A percentile compares a stretch with the other conserved stretches of the same genome.
phyloP scores from a whole-genome alignment of 805 yeast genomes.

The Suhomyces sp. region DNA sequence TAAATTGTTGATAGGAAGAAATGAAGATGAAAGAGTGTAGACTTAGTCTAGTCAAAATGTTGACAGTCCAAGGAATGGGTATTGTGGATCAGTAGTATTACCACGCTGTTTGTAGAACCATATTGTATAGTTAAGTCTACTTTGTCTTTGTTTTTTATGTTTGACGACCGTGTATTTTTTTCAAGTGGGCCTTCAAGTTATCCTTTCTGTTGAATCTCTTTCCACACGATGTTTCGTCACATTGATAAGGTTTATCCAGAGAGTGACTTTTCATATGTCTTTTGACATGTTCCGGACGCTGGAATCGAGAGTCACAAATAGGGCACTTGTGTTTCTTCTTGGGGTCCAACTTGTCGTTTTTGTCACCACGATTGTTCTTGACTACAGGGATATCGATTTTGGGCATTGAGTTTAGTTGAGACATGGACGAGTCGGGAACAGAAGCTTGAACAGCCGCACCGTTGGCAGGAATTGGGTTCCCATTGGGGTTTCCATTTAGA shows the following conservation, averaged over 20 bases:
- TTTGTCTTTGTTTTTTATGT: too few relatives aligned
- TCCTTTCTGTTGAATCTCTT: constrained; percentile 59
- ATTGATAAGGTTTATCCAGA: constrained; percentile 54
- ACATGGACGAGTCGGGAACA: constrained; percentile 10
- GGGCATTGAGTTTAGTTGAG: constrained; percentile 9
- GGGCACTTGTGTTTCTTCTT: constrained; percentile 66
- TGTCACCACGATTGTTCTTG: constrained; percentile 14
- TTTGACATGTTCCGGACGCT: constrained; percentile 71
- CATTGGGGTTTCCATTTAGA: too few relatives aligned
- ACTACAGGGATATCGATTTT: constrained; percentile 14
- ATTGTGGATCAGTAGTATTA: too few relatives aligned
- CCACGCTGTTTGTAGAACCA: too few relatives aligned
- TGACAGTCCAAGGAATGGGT: too few relatives aligned
- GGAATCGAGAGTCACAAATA: constrained; percentile 58
- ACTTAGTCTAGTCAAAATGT: background rate
- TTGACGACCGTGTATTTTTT: constrained; percentile 51
- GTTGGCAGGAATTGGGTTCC: too few relatives aligned
- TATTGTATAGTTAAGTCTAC: too few relatives aligned
- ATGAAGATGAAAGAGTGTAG: background rate
- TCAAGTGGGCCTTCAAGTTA: constrained; percentile 57
- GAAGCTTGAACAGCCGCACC: constrained; percentile 3
- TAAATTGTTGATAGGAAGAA: background rate
- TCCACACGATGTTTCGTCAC: constrained; percentile 51
- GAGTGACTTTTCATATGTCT: constrained; percentile 59
- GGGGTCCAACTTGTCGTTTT: constrained; percentile 38